These are phyloP conservation scores for Colletotrichum nymphaeae DNA, from an alignment of 2,329 filamentous ascomycete genomes.

Conservation along the genomic window DNA sequence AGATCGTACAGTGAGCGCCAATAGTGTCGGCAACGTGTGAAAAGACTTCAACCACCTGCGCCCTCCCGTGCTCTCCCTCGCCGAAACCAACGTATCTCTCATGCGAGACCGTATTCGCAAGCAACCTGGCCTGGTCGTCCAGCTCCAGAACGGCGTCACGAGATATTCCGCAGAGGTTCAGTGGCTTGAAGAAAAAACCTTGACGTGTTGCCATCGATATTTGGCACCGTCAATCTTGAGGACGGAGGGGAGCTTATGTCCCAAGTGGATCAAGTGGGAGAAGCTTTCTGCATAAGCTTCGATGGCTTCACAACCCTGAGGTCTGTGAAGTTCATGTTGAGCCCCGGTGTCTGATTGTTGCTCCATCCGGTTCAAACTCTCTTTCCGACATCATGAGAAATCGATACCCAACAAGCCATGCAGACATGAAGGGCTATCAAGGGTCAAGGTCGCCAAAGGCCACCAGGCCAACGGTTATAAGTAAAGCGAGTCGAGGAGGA, in stretches of 20 bases:
- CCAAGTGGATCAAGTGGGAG: constrained; percentile 11
- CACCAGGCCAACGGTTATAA: constrained; percentile 10
- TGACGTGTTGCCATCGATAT: constrained; percentile 14
- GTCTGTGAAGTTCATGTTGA: background rate
- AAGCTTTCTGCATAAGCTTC: constrained; percentile 23
- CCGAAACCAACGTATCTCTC: background rate
- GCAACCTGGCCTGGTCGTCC: background rate
- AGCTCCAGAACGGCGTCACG: background rate
- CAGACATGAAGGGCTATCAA: background rate
- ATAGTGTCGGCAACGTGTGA: background rate
- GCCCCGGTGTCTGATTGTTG: background rate
- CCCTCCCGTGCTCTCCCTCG: background rate
- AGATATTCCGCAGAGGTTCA: background rate
- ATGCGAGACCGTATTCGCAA: background rate
- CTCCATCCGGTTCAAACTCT: background rate
- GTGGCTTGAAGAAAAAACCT: constrained; percentile 2
- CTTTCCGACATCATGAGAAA: background rate
- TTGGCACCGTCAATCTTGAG: background rate
- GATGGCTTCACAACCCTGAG: background rate
- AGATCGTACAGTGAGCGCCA: background rate
- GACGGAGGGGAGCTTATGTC: background rate
- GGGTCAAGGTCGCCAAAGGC: background rate
- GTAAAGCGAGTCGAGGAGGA: constrained; percentile 1
- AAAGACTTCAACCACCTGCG: background rate
- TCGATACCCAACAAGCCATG: constrained; percentile 5